These are phyloP conservation scores for Trifolium pratense DNA, from an alignment of 306 rosid species.

Conservation along the genomic window DNA sequence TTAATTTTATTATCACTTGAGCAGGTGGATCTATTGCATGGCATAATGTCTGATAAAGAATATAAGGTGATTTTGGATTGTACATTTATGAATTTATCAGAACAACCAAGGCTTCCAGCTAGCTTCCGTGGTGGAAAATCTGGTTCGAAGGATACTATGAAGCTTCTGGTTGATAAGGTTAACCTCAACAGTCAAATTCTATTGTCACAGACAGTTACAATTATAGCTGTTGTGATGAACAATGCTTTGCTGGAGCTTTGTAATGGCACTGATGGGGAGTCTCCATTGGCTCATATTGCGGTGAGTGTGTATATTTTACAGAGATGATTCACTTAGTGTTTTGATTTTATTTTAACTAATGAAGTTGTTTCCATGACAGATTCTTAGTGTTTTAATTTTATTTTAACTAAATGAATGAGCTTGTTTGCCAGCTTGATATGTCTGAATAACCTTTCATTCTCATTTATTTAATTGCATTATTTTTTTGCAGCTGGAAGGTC, in stretches of 20 bases:
- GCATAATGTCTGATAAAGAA: constrained; percentile 86
- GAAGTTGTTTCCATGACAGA: constrained; percentile 10
- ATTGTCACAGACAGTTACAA: constrained; percentile 79
- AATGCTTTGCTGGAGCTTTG: constrained; percentile 89
- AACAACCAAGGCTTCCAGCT: constrained; percentile 87
- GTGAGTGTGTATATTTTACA: constrained; percentile 60
- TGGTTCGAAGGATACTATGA: constrained; percentile 71
- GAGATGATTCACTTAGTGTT: constrained; percentile 12
- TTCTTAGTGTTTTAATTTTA: background rate
- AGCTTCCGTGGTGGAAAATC: constrained; percentile 87
- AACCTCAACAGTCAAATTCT: constrained; percentile 79
- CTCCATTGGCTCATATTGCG: constrained; percentile 85
- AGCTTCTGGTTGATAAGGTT: constrained; percentile 90
- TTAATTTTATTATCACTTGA: constrained; percentile 42
- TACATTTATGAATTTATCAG: constrained; percentile 72
- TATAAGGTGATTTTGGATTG: constrained; percentile 96
- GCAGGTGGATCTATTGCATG: constrained; percentile 89
- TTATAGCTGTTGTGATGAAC: constrained; percentile 69
- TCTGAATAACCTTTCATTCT: constrained; percentile 26
- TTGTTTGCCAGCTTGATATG: constrained; percentile 32
- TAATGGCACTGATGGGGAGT: constrained; percentile 71
- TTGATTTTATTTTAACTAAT: background rate
- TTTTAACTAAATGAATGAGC: constrained; percentile 6
- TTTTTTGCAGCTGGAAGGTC: constrained; percentile 84
- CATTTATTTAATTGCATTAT: constrained; percentile 36